These are phyloP conservation scores for Suhomyces prunicola DNA, from an alignment of 805 yeast genomes.

Conservation along the genomic window DNA sequence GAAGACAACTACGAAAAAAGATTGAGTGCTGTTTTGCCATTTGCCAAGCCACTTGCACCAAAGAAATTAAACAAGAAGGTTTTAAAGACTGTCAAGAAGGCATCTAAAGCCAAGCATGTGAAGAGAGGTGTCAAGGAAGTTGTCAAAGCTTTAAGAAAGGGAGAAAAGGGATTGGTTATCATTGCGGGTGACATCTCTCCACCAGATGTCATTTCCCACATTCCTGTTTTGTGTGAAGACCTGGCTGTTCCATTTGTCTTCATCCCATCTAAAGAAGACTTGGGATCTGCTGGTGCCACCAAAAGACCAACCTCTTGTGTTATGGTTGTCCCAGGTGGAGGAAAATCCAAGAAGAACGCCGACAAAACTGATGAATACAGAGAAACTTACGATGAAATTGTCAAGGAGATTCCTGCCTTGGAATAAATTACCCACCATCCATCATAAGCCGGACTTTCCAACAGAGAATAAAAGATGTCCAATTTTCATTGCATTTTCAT, in stretches of 20 bases:
- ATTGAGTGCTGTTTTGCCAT: conserved; percentile 84
- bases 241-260: conserved; percentile 85
- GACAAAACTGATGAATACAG: conserved; percentile 77
- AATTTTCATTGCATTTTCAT: conserved; percentile 1
- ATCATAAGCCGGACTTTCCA: background rate
- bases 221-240: conserved; percentile 97
- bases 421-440: conserved; percentile 5
- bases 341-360: conserved; percentile 73
- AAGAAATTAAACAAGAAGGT: conserved; percentile 94
- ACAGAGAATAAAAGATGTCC: background rate
- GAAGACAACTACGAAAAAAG: conserved; percentile 89
- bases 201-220: conserved; percentile 92
- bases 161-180: conserved; percentile 94
- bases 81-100: conserved; percentile 93
- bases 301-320: conserved; percentile 99
- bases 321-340: conserved; percentile 95
- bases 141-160: conserved; percentile 95
- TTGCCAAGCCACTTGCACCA: conserved; percentile 93
- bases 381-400: conserved; percentile 89
- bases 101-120: conserved; percentile 96
- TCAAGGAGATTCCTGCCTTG: conserved; percentile 73
- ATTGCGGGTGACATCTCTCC: conserved; percentile 99
- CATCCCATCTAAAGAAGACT: conserved; percentile 95
- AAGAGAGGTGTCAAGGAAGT: conserved; percentile 99
- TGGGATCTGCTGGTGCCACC: conserved; percentile 98